These are phyloP conservation scores for Cryptosporidium canis DNA, from an alignment of 169 alveolate species.

Conservation along the genomic window DNA sequence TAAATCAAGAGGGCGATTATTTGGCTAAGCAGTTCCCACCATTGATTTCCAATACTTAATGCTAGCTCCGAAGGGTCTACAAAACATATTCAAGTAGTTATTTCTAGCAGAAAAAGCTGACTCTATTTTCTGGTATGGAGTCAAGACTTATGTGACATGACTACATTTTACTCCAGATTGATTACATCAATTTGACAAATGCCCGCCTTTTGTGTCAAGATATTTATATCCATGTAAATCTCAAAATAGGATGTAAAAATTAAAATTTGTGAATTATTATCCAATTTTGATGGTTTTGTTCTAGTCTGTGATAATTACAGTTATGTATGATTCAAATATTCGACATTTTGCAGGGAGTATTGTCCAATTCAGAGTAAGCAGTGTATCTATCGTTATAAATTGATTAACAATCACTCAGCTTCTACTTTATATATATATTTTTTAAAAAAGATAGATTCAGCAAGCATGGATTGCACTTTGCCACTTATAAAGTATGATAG, in stretches of 20 bases:
- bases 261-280: not conserved
- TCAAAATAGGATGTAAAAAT: not conserved
- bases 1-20: too few species aligned
- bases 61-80: too few species aligned
- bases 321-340: not conserved
- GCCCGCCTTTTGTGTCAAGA: conserved; percentile 43
- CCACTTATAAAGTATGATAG: conserved; percentile 19
- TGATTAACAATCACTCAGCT: not conserved
- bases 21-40: too few species aligned
- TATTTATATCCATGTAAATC: conserved; percentile 52
- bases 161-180: not conserved
- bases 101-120: too few species aligned
- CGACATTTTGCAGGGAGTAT: not conserved
- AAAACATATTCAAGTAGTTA: too few species aligned
- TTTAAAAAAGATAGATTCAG: not conserved
- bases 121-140: too few species aligned
- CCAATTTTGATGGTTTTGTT: not conserved
- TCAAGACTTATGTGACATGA: not conserved
- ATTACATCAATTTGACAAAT: not conserved
- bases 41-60: too few species aligned
- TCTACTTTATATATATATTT: not conserved
- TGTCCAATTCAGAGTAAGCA: not conserved
- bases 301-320: not conserved
- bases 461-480: conserved; percentile 24
- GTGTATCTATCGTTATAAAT: not conserved